phyloP scores from a whole-genome alignment of 257 asterid species.

The Solanum stenotomum region DNA sequence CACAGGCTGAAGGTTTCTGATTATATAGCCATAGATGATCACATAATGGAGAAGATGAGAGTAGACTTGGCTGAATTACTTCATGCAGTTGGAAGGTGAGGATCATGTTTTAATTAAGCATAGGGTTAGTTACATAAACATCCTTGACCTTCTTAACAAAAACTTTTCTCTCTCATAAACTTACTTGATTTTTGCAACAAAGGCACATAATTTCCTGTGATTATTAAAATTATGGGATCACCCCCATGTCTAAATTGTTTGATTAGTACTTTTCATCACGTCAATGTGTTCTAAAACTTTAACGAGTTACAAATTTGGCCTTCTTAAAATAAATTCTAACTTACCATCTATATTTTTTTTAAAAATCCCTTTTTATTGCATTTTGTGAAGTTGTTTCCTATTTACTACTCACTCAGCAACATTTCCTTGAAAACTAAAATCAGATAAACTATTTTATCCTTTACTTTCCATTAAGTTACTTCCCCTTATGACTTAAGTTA shows the following conservation, averaged over 20 bases:
- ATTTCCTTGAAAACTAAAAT: background rate
- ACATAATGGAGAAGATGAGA: conserved; percentile 66
- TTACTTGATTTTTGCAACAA: background rate
- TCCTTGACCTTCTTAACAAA: background rate
- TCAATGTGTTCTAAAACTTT: background rate
- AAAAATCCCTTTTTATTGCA: background rate
- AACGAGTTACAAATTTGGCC: background rate
- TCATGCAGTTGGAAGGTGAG: conserved; percentile 79
- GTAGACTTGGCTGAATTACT: conserved; percentile 85
- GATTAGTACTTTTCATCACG: background rate
- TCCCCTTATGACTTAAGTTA: background rate
- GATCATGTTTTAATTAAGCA: background rate
- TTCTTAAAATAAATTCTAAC: background rate
- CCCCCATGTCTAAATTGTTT: background rate
- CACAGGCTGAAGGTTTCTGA: conserved; percentile 38
- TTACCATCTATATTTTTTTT: background rate
- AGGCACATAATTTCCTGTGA: background rate
- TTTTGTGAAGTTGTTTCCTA: background rate
- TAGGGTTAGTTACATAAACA: background rate
- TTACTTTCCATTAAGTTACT: background rate
- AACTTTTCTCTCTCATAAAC: background rate
- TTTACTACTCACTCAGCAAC: background rate
- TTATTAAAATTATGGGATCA: background rate
- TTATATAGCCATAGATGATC: conserved; percentile 39
- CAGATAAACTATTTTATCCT: background rate